Evolutionary conservation across 352 stramenopile genomes (phyloP).

Genomic region (Phytophthora aleatoria): DNA sequence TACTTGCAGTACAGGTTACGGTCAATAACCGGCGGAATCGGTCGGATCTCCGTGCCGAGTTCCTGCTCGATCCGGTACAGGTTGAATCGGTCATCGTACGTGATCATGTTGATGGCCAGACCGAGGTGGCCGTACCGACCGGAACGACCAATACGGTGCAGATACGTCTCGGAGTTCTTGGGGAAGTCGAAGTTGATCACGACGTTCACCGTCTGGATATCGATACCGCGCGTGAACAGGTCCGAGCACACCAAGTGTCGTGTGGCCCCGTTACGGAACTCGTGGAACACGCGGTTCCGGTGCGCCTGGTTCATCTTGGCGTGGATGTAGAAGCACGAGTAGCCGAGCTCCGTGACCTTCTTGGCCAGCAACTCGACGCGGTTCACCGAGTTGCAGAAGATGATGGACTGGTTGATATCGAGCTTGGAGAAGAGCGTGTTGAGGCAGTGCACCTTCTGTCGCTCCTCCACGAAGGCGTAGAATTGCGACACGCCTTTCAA

Average conservation of each 20-base stretch:
- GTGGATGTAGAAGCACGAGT: slow-evolving; percentile 99
- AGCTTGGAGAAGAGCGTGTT: slow-evolving; percentile 99
- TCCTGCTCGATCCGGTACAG: slow-evolving; percentile 99
- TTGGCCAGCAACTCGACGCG: slow-evolving; percentile 99
- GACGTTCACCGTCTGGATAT: slow-evolving; percentile 99
- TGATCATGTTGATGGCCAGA: slow-evolving; percentile 99
- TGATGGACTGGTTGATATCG: slow-evolving; percentile 99
- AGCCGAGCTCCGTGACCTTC: slow-evolving; percentile 99
- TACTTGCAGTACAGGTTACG: slow-evolving; percentile 98
- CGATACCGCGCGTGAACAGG: slow-evolving; percentile 99
- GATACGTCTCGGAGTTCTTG: slow-evolving; percentile 99
- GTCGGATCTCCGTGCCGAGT: slow-evolving; percentile 98
- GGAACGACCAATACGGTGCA: slow-evolving; percentile 99
- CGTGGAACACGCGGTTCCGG: slow-evolving; percentile 99
- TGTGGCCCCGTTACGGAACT: slow-evolving; percentile 98
- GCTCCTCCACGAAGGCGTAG: slow-evolving; percentile 99
- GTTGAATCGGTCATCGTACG: slow-evolving; percentile 98
- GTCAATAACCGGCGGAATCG: slow-evolving; percentile 98
- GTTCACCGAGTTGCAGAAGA: slow-evolving; percentile 99
- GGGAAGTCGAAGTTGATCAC: slow-evolving; percentile 99
- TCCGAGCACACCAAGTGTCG: slow-evolving; percentile 98
- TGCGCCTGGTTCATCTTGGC: slow-evolving; percentile 99
- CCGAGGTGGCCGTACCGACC: slow-evolving; percentile 98
- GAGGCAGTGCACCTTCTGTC: slow-evolving; percentile 99
- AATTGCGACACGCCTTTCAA: slow-evolving; percentile 99